Evolutionary conservation across 345 rosid genomes (phyloP), one percentile per base, ranked within the genome.

Genomic region (Pistacia vera): DNA sequence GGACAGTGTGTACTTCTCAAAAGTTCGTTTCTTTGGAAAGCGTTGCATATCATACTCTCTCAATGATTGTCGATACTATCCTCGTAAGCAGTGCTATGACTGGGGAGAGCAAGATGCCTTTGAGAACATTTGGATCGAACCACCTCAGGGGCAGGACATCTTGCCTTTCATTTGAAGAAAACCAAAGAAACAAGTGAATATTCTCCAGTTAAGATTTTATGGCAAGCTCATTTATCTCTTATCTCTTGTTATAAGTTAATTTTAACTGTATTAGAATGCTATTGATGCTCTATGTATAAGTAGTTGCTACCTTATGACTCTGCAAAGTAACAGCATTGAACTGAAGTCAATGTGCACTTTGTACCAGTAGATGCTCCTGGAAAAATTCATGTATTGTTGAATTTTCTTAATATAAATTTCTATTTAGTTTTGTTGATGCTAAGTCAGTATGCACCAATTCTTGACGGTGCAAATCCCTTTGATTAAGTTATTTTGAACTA

Each of bases 1-100:
- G 64, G 88, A 92, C 86, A 87, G 85, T 70, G 73, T 90, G 46
- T 91, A 86, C 84, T 84, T 92, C 90, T 82, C 91, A n/a, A 89
- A 87, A 81, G 88, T 87, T 28, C 91, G 91, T 63, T 86, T 86
- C 83, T 89, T 81, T 81, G 93, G 93, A 70, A 89, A 79, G 75
- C 91, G 87, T 25, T 89, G 93, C 86, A 83, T 89, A 76, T 87
- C 91, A 11, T 89, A 78, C 77, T 89, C 91, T 16, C 86, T 89
- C 22, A 75, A 81, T 62, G 81, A 84, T 25, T 3, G 58, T 66
- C 80, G 93, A 75, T 89, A 87, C 85, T 89, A 84, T 78, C 93
- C 93, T 48, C 84, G 88, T 11, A 89, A 89, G 81, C 88, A 84
- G 83, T 77, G 81, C 59, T 66, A 87, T 73, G 90, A 89, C 63